Evolutionary conservation across 1,139 yeast species (phyloP), one percentile per base, ranked within the genome.

Genomic region (Kurtzmaniella natalensis): DNA sequence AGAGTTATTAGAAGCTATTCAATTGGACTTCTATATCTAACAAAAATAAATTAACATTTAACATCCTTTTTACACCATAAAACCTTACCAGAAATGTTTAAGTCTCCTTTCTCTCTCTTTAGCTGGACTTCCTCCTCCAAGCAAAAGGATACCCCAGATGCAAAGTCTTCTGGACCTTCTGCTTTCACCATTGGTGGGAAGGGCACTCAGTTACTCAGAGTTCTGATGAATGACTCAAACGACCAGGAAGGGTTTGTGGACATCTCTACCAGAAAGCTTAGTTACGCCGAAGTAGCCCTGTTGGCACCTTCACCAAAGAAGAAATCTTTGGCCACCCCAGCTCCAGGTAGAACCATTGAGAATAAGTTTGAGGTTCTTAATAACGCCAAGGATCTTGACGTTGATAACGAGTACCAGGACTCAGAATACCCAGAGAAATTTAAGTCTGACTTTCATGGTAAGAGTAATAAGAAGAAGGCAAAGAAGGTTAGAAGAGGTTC

Each of bases 261-360:
- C 31, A 64, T 69, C 36, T 56, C 57, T 36, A 51, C 48, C 40
- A 55, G 57, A 34, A 59, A 59, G 37, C 55, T 68, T 45, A 59
- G 69, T 18, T 69, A 68, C 38, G 74, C 75, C 11, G 73, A 69
- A 42, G 74, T 59, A 23, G 73, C 74, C 10, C 48, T 55, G 18
- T 42, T 65, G 42, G 33, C 24, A 4, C 24, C 29, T 7, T n/a
- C 28, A 52, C 59, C 24, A 44, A 37, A 48, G 35, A 51, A 47
- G 38, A 39, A 37, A 23, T 35, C 33, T 29, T 28, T 27, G 6
- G 37, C 25, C 19, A 16, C 33, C 17, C 40, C 38, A 14, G 34
- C 35, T 14, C 31, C 30, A 10, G 39, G 42, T 15, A 42, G 42
- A 20, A 36, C 23, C 14, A 24, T 25, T 17, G 23, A 28, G 27